Base-by-base conservation (phyloP, 108 stramenopile genomes). In the Nitzschia sp. region DNA sequence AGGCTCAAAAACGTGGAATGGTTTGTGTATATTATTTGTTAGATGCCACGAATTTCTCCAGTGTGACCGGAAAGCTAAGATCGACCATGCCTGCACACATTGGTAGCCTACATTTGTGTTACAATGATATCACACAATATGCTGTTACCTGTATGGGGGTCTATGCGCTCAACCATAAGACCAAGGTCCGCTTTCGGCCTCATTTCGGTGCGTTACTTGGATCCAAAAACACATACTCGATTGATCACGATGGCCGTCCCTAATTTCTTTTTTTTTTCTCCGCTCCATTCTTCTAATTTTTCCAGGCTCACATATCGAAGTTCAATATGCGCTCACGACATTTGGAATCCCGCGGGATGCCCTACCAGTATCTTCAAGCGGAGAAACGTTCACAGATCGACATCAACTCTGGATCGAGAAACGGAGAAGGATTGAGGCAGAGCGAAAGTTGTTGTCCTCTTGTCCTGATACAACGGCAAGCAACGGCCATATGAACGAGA, bases 301-400 rank as follows among this genome's bases (percentile, higher is more conserved):
- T 65, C 2, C 32, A 65, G 72, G 72, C n/a, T 73, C 72, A 19
- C 72, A 64, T 32, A 47, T 73, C 11, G 72, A 73, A 66, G 65
- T 54, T 36, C 52, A 46, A 32, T 73, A 66, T 33, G 32, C 57
- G 5, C 57, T 73, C 30, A 46, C 21, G 1, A 50, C 63, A 5
- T 73, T 66, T 36, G 72, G 72, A 1, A 66, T 73, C 13, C 66
- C 66, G 1, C 41, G 53, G 15, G 16, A 54, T 2, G 53, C 66
- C 19, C 53, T 68, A 16, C 66, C 66, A 27, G 54, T 68, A 1
- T 27, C 45, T n/a, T 16, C 46, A 9, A 33, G 15, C 26, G 63
- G 63, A 6, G 48, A 29, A 25, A 52, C 25, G 34, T 19, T 2
- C 3, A n/a, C 23, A 30, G 27, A 64, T n/a, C 41, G 44, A 22